Evolutionary conservation across 2,329 filamentous ascomycete species (phyloP).

Genomic region (Sarocladium strictum): DNA sequence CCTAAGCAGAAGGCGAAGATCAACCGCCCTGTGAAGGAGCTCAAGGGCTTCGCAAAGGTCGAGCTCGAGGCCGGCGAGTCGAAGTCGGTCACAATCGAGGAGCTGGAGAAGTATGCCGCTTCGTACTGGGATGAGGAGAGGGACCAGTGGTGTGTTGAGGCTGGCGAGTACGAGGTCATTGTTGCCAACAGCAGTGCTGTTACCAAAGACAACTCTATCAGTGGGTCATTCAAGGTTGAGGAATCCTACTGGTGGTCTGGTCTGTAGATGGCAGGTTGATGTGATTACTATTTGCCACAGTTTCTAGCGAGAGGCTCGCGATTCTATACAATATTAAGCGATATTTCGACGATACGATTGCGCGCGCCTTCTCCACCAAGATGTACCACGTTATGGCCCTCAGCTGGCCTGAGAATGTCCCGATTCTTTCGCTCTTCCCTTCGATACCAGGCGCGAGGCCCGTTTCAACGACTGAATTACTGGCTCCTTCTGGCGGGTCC

Average conservation of each 20-base stretch:
- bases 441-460: no score
- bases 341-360: no score
- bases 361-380: no score
- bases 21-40: conserved; percentile 52
- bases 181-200: conserved; percentile 52
- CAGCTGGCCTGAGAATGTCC: no score
- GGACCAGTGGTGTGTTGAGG: conserved; percentile 59
- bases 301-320: not conserved
- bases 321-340: not conserved
- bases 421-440: not conserved
- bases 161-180: conserved; percentile 57
- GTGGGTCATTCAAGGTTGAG: conserved; percentile 46
- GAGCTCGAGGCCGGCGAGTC: conserved; percentile 53
- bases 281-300: not conserved
- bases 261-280: conserved; percentile 32
- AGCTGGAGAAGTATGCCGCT: conserved; percentile 58
- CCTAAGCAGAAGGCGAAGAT: conserved; percentile 47
- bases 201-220: conserved; percentile 39
- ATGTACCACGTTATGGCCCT: no score
- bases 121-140: conserved; percentile 67
- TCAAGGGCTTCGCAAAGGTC: conserved; percentile 62
- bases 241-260: conserved; percentile 65
- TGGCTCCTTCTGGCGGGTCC: no score
- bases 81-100: conserved; percentile 48
- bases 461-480: no score